Base-by-base conservation (phyloP, 345 rosid species). In the Gossypium rotundifolium region DNA sequence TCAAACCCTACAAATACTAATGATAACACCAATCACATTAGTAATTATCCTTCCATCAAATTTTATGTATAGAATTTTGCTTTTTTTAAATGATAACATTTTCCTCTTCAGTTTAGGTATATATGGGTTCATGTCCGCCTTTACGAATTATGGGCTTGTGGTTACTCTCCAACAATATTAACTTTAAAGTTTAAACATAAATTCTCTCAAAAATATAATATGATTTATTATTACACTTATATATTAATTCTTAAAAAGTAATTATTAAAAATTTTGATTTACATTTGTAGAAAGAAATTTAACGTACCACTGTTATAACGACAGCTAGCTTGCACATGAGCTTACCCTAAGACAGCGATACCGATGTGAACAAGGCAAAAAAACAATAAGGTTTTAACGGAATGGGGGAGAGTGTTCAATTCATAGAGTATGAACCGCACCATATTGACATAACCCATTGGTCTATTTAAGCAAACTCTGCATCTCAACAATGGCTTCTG, bases 381-480 rank as follows among this genome's bases (percentile, higher is more conserved):
- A 70, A 64, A 33, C 2, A 27, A 9, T 0, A 17, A 10, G 0
- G 4, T n/a, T 17, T 53, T 53, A 29, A 54, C 11, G 45, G 4
- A 18, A 71, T 7, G 40, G 17, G 73, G 2, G 3, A 57, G 23
- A 58, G 53, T 48, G 20, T 48, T 67, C 4, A 9, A 11, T 48
- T 67, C 16, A 14, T 6, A 55, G 12, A 2, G 29, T 42, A 18
- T 42, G 75, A 17, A 18, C 55, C 66, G 20, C 65, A 18, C 55
- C 66, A 40, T 53, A 18, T 44, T 68, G 72, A 68, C 25, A 44
- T 69, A 17, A 69, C 45, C 8, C 3, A 1, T 12, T 18, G n/a
- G 17, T 61, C 74, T 78, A 78, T 68, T 60, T 78, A 78, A 68
- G 23, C 57, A 58, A 45, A 16, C 54, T 48, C 42, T 66, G 48